A percentile compares a stretch with the other conserved stretches of the same genome.
Conservation (phyloP, 164 flowering plant genomes). For the Vitis rupestris region DNA sequence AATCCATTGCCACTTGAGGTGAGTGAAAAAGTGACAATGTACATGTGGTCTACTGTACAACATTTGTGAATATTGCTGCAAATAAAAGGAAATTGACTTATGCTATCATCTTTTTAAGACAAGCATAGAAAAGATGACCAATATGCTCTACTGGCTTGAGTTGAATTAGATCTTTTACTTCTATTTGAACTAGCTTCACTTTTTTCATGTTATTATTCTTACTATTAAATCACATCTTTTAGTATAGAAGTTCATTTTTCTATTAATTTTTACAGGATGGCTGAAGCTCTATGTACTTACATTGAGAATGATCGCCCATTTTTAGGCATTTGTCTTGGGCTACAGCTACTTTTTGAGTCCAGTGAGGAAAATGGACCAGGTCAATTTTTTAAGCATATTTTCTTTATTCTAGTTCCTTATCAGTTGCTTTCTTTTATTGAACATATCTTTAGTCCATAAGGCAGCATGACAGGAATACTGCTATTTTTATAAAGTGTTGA, state of each 20-base stretch:
- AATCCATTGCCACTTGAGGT: no score
- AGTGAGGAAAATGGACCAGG: constrained; percentile 98
- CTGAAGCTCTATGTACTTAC: constrained; percentile 75
- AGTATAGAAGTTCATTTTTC: no score
- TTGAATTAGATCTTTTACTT: neutral
- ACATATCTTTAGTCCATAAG: neutral
- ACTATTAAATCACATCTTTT: neutral
- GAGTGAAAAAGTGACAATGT: no score
- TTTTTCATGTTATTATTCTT: neutral
- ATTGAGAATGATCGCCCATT: constrained; percentile 89
- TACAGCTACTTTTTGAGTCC: constrained; percentile 90
- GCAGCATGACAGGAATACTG: no score
- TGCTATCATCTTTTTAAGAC: neutral
- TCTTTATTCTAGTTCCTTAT: neutral
- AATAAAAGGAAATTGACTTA: neutral
- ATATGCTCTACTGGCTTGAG: no score
- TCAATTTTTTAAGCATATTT: constrained; percentile 16
- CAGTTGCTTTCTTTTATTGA: neutral
- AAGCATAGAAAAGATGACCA: no score
- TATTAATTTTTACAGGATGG: constrained; percentile 57
- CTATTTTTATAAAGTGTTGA: no score
- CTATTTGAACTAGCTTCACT: no score
- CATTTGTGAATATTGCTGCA: no score
- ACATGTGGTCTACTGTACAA: no score
- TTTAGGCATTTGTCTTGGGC: constrained; percentile 96